Evolutionary conservation across 2,329 filamentous ascomycete genomes (phyloP).

Genomic region (Microsporum audouinii): DNA sequence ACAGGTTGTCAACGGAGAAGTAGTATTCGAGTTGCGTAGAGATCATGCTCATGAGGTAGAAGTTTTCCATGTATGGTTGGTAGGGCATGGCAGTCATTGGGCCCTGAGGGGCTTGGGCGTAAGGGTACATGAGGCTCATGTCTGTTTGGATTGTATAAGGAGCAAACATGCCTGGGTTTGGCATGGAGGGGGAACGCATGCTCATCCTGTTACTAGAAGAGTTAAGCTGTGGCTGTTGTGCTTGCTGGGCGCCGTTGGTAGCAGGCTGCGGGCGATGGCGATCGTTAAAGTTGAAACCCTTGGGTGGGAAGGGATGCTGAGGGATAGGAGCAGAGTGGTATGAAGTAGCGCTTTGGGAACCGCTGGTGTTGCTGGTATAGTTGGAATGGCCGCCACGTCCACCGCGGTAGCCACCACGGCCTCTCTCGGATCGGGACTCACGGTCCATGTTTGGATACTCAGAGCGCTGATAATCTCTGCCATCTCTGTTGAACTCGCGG

Average conservation of each 20-base stretch:
- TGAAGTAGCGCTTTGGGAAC: constrained; percentile 28
- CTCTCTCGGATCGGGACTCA: constrained; percentile 29
- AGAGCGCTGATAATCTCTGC: constrained; percentile 20
- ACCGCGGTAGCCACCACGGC: constrained; percentile 32
- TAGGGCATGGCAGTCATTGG: constrained; percentile 49
- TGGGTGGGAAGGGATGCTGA: constrained; percentile 32
- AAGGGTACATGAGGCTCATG: constrained; percentile 35
- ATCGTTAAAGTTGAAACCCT: constrained; percentile 30
- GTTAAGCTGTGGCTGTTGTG: constrained; percentile 16
- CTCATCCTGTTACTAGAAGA: constrained; percentile 40
- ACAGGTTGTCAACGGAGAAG: constrained; percentile 89
- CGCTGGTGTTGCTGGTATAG: constrained; percentile 23
- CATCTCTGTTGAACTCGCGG: constrained; percentile 20
- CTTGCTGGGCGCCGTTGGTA: constrained; percentile 25
- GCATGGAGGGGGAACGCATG: constrained; percentile 50
- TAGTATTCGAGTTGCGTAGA: constrained; percentile 72
- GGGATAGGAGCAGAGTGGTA: constrained; percentile 30
- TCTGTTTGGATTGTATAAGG: constrained; percentile 32
- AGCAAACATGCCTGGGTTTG: constrained; percentile 39
- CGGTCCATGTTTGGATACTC: constrained; percentile 1
- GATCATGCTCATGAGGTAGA: constrained; percentile 46
- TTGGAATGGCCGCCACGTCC: constrained; percentile 27
- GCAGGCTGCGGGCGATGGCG: constrained; percentile 28
- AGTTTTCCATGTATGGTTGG: constrained; percentile 48
- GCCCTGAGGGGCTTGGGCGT: constrained; percentile 45